Percentiles rank a stretch among this genome's conserved stretches.
These are phyloP conservation scores for Lathyrus oleraceus DNA, from an alignment of 306 rosid species.

Conservation along the genomic window DNA sequence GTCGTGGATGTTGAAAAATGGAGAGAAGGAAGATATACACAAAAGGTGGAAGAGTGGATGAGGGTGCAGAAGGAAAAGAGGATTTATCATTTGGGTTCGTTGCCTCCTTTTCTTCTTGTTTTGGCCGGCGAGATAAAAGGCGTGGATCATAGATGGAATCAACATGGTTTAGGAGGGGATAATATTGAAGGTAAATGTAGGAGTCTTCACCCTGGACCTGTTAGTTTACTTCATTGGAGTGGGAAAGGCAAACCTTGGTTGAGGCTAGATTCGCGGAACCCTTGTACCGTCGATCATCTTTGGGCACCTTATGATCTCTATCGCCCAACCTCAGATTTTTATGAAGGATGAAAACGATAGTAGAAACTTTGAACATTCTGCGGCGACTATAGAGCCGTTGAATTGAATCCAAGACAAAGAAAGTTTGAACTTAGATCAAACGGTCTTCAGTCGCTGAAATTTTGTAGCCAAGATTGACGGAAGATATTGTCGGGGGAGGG, in stretches of 20 bases:
- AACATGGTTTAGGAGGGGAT: constrained; percentile 31
- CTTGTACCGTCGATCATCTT: constrained; percentile 27
- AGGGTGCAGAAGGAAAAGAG: neutral
- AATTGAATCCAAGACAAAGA: neutral
- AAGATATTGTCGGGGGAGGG: neutral
- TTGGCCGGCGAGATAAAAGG: constrained; percentile 15
- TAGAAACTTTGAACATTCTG: neutral
- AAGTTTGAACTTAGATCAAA: constrained; percentile 1
- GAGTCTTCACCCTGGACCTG: constrained; percentile 5
- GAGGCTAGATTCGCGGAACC: constrained; percentile 8
- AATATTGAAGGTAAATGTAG: constrained; percentile 20
- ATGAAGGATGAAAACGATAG: neutral
- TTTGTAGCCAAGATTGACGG: neutral
- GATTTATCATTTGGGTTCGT: constrained; percentile 24
- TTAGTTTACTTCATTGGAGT: constrained; percentile 25
- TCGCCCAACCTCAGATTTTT: neutral
- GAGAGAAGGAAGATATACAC: constrained; percentile 16
- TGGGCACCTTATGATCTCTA: constrained; percentile 31
- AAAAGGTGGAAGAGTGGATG: constrained; percentile 17
- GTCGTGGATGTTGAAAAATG: constrained; percentile 23
- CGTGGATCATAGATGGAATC: constrained; percentile 23
- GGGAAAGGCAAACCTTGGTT: constrained; percentile 28
- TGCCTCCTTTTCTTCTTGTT: constrained; percentile 28
- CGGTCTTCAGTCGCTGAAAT: neutral
- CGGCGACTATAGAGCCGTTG: neutral